Percentiles rank a stretch among this genome's conserved stretches.
These are phyloP conservation scores for Apostasia shenzhenica DNA, from an alignment of 106 monocot genomes.

Conservation along the genomic window DNA sequence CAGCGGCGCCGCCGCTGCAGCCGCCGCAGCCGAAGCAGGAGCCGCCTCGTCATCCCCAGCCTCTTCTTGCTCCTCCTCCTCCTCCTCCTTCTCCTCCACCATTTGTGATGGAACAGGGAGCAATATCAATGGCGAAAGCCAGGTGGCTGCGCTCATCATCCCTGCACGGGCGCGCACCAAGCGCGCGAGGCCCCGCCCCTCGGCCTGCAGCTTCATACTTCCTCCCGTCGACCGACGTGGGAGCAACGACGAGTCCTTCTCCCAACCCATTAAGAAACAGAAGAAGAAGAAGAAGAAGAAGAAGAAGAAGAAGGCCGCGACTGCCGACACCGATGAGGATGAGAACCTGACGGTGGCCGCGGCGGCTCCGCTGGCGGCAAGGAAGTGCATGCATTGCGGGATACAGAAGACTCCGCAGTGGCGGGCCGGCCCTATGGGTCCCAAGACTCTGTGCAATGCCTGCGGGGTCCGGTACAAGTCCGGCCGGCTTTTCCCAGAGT, in stretches of 20 bases:
- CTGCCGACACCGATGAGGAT: background rate
- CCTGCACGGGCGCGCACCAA: conserved; percentile 64
- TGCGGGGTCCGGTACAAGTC: conserved; percentile 26
- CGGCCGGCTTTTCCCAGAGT: conserved; percentile 35
- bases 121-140: no score
- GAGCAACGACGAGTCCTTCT: no score
- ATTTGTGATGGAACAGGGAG: no score
- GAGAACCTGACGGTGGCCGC: no score
- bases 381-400: background rate
- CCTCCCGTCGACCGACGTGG: background rate
- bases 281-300: conserved; percentile 11
- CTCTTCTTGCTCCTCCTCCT: conserved; percentile 21
- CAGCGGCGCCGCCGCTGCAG: background rate
- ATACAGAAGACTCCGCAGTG: conserved; percentile 18
- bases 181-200: conserved; percentile 37
- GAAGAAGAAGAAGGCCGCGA: background rate
- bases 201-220: conserved; percentile 3
- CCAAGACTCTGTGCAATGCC: conserved; percentile 25
- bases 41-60: conserved; percentile 7
- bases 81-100: conserved; percentile 17
- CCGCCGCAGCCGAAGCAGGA: background rate
- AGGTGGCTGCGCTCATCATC: conserved; percentile 1
- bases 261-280: conserved; percentile 14
- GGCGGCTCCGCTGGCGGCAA: no score
- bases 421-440: conserved; percentile 19